Percentiles rank a stretch among this genome's conserved stretches.
These are phyloP conservation scores for Debaryomyces robertsiae DNA, from an alignment of 1,139 yeast species.

Conservation along the genomic window DNA sequence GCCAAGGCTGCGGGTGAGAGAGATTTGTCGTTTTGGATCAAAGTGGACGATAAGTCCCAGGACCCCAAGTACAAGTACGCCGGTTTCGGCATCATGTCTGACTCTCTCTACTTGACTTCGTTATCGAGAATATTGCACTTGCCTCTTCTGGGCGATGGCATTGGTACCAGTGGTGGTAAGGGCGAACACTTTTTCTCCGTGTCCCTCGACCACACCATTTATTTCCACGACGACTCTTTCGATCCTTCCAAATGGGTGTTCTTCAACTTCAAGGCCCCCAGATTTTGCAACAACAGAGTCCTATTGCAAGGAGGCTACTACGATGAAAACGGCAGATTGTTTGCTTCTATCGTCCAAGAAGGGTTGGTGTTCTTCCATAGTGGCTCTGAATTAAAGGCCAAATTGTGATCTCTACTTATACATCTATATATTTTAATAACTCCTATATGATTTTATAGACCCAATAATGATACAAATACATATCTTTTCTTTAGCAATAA, in stretches of 20 bases:
- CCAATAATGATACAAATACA: no score
- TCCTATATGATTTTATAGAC: no score
- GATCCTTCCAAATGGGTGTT: conserved; percentile 46
- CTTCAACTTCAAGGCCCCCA: conserved; percentile 36
- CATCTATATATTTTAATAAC: background rate
- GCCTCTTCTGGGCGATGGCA: conserved; percentile 21
- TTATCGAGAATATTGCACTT: conserved; percentile 33
- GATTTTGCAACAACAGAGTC: conserved; percentile 43
- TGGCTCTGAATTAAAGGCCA: conserved; percentile 32
- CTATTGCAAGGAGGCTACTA: conserved; percentile 39
- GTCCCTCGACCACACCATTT: conserved; percentile 45
- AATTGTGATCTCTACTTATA: conserved; percentile 25
- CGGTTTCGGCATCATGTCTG: conserved; percentile 34
- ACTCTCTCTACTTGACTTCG: conserved; percentile 38
- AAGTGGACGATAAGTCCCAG: conserved; percentile 27
- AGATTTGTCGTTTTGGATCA: conserved; percentile 35
- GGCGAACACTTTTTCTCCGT: conserved; percentile 37
- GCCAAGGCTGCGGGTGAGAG: conserved; percentile 33
- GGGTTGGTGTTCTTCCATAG: conserved; percentile 40
- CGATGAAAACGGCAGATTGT: conserved; percentile 35
- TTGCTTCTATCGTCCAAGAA: conserved; percentile 48
- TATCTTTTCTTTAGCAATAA: no score
- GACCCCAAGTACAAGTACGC: conserved; percentile 26
- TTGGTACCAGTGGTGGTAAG: conserved; percentile 23
- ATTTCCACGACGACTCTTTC: conserved; percentile 45